Evolutionary conservation across 352 stramenopile genomes (phyloP), one percentile per base, ranked within the genome.

Genomic region (Halophytophthora polymorphica): DNA sequence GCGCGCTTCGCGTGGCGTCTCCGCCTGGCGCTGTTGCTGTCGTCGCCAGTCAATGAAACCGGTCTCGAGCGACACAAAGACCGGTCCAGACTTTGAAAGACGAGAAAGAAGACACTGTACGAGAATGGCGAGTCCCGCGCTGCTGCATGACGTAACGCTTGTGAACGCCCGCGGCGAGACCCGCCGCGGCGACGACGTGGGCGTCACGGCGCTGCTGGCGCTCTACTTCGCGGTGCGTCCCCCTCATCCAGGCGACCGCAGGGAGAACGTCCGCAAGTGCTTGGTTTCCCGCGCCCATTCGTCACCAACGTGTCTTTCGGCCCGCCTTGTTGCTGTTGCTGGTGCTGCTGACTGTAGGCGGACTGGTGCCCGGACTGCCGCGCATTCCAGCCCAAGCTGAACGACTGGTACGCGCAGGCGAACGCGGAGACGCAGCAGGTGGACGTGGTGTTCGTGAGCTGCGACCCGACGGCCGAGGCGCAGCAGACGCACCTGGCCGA

Each of bases 341-440:
- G 28, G 45, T 29, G 22, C 23, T 64, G 21, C 38, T 49, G 28
- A 17, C 36, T 71, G 58, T 31, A 91, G 77, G 82, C 82, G 18
- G 77, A 88, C 45, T 90, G 82, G 82, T 92, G 82, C 46, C 79
- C 79, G 3, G 69, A 90, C 61, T 92, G 82, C 68, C 78, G 76
- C 41, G 61, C 59, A 15, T 90, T 92, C 65, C 77, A 87, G 48
- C 82, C 79, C 13, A 61, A 64, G 51, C 62, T 92, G 21, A 90
- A 90, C 48, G 53, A 65, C 13, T 90, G 86, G 45, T 88, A 88
- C 61, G 53, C 61, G 31, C 35, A 84, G 13, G 73, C 64, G 52
- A 89, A 88, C 49, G 67, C 53, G 8, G 38, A 75, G 2, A 61
- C 23, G 13, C 48, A 72, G 12, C 46, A 66, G 47, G 40, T 93